Evolutionary conservation across 768 basidiomycete species (phyloP), one percentile per base, ranked within the genome.

Genomic region (Agaricus blazei): DNA sequence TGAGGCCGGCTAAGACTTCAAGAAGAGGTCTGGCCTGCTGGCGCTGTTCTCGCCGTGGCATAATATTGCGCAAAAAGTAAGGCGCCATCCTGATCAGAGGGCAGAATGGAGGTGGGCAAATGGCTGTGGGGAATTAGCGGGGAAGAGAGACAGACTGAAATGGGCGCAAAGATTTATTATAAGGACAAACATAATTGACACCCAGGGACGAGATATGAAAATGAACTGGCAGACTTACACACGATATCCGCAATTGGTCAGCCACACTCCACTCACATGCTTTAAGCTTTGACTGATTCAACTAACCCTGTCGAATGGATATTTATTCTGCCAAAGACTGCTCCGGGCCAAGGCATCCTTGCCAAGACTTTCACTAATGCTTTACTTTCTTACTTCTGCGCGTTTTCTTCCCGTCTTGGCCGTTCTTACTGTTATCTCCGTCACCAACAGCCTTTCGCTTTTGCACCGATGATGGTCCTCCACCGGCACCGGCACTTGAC

Each of bases 361-460:
- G 23, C 27, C 40, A 52, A 55, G 15, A 48, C n/a, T 12, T 26
- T 28, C 23, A 11, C 3, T 7, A 34, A 7, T 71, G 74, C 59
- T 79, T 79, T 9, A 62, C 62, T 62, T 77, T 81, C 65, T 79
- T 81, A 45, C 70, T 70, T 48, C 75, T 75, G 58, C 80, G 76
- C 36, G 71, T 67, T 63, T 83, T 85, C 69, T 81, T 78, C 26
- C 70, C 67, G 58, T 71, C 72, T 52, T 63, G 63, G 11, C 52
- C 64, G 9, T 19, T 56, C 8, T 28, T n/a, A 8, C 15, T 46
- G 29, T 37, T 31, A 11, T 63, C 66, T 49, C 63, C 66, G 26
- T 66, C 69, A 24, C 59, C 62, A 12, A 66, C 70, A 24, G 70
- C 69, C 70, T 89, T 90, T 62, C 87, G 74, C 64, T 90, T 88